Evolutionary conservation across 2,329 filamentous ascomycete species (phyloP), one percentile per base, ranked within the genome.

Genomic region (Fusarium protoensiforme): DNA sequence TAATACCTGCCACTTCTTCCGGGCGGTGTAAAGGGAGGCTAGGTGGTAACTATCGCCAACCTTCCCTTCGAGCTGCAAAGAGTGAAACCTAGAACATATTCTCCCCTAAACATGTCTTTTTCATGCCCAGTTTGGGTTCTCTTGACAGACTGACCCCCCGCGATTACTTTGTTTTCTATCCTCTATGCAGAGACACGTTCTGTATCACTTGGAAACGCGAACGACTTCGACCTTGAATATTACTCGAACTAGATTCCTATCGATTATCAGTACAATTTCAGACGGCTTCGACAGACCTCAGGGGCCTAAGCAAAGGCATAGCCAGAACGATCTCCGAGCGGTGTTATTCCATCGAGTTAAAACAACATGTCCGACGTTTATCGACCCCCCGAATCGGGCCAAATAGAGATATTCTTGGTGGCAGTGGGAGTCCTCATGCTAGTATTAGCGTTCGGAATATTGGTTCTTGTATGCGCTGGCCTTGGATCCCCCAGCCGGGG

Each of bases 391-490:
- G 78, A 81, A n/a, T 69, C 78, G 36, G 78, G 71, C 62, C 76
- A 77, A 48, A 64, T 81, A 38, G 81, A 84, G 70, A 81, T 84
- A 51, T 59, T 80, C 39, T 69, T 83, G 29, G 70, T 84, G 29
- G 80, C 82, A 14, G 65, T 77, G 16, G 78, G 76, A 14, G 78
- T 81, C 51, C 69, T 84, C 38, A 46, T 80, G 18, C 77, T 84
- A 29, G 81, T 83, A 18, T 74, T 72, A 18, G 68, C 81, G 8
- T 73, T 84, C 18, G 77, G 76, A 24, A 65, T 80, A n/a, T 61
- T 83, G 27, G 75, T 83, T 41, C 77, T 80, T 48, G 68, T 80
- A 51, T 78, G 77, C 33, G 67, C 78, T 24, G 72, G 73, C 9
- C 62, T 76, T 29, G 76, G 74, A 35, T 61, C 73, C n/a, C 60